Percentiles rank a stretch among this genome's conserved stretches.
phyloP scores from a whole-genome alignment of 768 basidiomycete genomes.

The Sarcodon aspratus region DNA sequence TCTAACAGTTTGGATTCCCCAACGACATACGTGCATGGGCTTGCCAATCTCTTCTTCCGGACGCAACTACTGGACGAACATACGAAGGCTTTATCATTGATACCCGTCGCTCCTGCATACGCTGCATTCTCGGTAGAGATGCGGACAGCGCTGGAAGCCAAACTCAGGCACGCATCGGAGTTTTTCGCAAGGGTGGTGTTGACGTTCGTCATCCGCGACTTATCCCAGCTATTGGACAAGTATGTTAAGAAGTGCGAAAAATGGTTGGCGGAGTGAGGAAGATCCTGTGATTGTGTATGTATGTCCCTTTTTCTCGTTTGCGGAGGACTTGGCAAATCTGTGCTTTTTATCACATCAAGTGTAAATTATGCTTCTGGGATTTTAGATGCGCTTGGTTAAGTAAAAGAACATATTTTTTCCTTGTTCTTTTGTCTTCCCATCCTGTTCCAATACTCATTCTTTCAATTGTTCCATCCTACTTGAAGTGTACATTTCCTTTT shows the following conservation, averaged over 20 bases:
- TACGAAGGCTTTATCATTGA: constrained; percentile 56
- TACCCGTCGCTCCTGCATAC: constrained; percentile 64
- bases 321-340: no score
- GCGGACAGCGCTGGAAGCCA: constrained; percentile 54
- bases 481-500: no score
- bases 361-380: no score
- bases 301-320: no score
- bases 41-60: constrained; percentile 61
- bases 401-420: no score
- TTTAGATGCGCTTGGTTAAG: no score
- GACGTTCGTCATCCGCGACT: constrained; percentile 81
- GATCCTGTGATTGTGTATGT: no score
- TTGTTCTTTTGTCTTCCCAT: no score
- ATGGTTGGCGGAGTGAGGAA: constrained; percentile 68
- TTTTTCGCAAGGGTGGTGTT: constrained; percentile 86
- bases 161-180: constrained; percentile 75
- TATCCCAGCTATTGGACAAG: constrained; percentile 82
- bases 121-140: constrained; percentile 55
- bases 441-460: no score
- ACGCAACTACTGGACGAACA: constrained; percentile 84
- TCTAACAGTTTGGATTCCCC: constrained; percentile 73
- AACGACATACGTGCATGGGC: constrained; percentile 66
- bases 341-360: no score
- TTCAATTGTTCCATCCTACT: no score
- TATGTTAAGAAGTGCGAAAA: constrained; percentile 91